Evolutionary conservation across 1,284 basidiomycete genomes (phyloP).

Genomic region (Mycena sp.): DNA sequence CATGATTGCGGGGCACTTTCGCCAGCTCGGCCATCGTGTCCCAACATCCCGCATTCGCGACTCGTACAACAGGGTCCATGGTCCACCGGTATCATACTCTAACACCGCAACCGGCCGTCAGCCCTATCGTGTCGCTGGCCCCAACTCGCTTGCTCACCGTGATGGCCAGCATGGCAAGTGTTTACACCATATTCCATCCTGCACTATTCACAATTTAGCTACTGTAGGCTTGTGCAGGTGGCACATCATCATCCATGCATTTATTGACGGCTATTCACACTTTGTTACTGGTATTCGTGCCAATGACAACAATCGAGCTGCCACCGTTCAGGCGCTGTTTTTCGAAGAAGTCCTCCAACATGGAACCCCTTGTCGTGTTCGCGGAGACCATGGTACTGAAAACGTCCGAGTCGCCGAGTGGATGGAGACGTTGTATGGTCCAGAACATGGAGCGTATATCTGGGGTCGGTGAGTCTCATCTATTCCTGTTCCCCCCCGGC

Average conservation of each 20-base stretch:
- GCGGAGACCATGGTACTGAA: slow-evolving; percentile 38
- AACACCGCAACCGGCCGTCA: slow-evolving; percentile 23
- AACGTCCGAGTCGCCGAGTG: slow-evolving; percentile 24
- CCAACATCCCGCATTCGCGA: not conserved
- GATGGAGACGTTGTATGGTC: slow-evolving; percentile 10
- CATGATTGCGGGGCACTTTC: slow-evolving; percentile 13
- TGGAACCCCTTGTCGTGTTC: slow-evolving; percentile 34
- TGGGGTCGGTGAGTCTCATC: slow-evolving; percentile 33
- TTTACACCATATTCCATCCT: not conserved
- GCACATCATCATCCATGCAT: too few relatives aligned
- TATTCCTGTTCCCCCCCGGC: too few relatives aligned
- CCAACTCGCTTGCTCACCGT: slow-evolving; percentile 37
- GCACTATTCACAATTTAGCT: slow-evolving; percentile 31
- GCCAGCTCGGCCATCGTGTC: slow-evolving; percentile 1
- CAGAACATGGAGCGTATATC: slow-evolving; percentile 15
- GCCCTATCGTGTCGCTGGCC: too few relatives aligned
- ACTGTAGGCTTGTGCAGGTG: slow-evolving; percentile 39
- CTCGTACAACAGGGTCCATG: not conserved
- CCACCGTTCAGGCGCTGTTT: too few relatives aligned
- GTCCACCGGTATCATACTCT: slow-evolving; percentile 2
- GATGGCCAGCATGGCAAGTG: slow-evolving; percentile 31
- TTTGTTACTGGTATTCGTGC: slow-evolving; percentile 30
- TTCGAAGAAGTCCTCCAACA: slow-evolving; percentile 12
- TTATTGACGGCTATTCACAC: slow-evolving; percentile 39
- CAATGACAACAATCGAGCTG: slow-evolving; percentile 34